phyloP scores from a whole-genome alignment of 2,329 filamentous ascomycete genomes.

The Cladosporium sp. region DNA sequence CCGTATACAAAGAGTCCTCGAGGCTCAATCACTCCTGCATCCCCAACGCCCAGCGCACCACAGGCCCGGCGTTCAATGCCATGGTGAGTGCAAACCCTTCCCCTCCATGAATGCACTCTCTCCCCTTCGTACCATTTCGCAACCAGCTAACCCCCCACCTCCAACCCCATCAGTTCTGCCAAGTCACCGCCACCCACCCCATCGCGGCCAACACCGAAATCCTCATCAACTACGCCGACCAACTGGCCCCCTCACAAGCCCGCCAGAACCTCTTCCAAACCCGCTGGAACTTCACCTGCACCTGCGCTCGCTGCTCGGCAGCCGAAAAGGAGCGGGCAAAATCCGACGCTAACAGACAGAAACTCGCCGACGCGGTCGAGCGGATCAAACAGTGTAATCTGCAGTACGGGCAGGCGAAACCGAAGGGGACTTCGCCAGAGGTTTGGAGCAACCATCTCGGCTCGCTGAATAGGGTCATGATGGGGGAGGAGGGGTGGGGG shows the following conservation, averaged over 20 bases:
- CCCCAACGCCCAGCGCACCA: background rate
- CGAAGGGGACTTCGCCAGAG: background rate
- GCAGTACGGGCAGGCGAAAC: background rate
- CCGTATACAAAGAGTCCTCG: background rate
- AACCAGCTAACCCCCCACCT: background rate
- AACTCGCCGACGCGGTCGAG: background rate
- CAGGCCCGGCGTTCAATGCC: background rate
- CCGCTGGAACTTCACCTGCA: conserved; percentile 8
- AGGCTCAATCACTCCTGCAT: conserved; percentile 6
- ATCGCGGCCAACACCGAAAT: conserved; percentile 4
- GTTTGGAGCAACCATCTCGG: background rate
- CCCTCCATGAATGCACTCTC: background rate
- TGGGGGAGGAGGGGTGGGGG: background rate
- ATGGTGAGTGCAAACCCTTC: background rate
- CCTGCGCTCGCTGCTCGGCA: background rate
- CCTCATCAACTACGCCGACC: background rate
- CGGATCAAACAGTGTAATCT: background rate
- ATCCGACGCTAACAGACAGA: background rate
- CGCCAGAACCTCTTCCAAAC: background rate
- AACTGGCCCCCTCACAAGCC: background rate
- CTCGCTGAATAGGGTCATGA: background rate
- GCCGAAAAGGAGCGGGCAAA: background rate
- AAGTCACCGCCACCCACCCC: background rate
- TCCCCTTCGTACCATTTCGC: no score
- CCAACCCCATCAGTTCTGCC: background rate